Percentiles rank a stretch among this genome's conserved stretches.
These are phyloP conservation scores for Amaranthus tricolor DNA, from an alignment of 179 eudicot genomes.

Conservation along the genomic window DNA sequence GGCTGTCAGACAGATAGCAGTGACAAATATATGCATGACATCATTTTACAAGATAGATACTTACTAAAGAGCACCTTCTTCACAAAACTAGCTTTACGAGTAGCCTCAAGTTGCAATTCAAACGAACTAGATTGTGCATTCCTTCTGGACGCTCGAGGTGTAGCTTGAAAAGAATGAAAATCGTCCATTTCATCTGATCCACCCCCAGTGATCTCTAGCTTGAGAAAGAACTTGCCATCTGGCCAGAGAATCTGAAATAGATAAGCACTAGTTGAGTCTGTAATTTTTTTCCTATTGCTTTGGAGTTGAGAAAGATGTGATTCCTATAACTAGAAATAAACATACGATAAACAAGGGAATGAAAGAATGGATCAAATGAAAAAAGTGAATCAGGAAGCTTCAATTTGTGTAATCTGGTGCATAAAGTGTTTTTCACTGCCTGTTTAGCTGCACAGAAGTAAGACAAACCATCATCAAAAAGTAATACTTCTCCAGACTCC, in stretches of 20 bases:
- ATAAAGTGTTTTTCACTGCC: too few species aligned
- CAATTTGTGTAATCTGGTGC: too few species aligned
- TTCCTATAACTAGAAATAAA: too few species aligned
- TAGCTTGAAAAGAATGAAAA: constrained; percentile 40
- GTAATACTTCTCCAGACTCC: not conserved
- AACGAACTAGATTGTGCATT: constrained; percentile 52
- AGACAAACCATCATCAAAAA: not conserved
- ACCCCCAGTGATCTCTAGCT: constrained; percentile 37
- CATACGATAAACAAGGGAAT: too few species aligned
- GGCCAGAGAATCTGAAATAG: constrained; percentile 84
- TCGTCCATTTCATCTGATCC: constrained; percentile 40
- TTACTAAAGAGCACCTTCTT: constrained; percentile 79
- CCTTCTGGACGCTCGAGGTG: constrained; percentile 38
- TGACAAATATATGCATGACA: not conserved
- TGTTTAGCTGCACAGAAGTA: not conserved
- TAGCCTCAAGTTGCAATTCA: constrained; percentile 87
- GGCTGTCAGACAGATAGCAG: not conserved
- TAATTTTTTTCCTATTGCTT: not conserved
- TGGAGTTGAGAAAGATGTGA: not conserved
- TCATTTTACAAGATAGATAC: constrained; percentile 23
- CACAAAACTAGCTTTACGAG: constrained; percentile 84
- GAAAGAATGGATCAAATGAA: not conserved
- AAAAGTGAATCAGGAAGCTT: too few species aligned
- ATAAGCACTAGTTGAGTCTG: constrained; percentile 6
- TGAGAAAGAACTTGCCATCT: constrained; percentile 76